phyloP scores from a whole-genome alignment of 1,284 basidiomycete species.

The Pisolithus thermaeus region DNA sequence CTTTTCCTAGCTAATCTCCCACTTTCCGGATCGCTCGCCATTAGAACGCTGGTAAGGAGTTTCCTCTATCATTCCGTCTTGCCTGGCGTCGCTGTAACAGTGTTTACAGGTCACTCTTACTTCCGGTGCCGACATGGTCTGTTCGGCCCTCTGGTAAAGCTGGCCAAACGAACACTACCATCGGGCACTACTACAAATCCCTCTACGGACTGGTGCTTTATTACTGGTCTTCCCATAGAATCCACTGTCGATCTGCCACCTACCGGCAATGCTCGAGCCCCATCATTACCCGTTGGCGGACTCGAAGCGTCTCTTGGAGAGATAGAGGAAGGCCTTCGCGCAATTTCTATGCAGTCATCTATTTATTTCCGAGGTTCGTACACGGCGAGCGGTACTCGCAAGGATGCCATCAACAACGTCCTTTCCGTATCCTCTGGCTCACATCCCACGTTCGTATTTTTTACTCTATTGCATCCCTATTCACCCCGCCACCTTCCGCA shows the following conservation, averaged over 20 bases:
- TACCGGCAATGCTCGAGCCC: slow-evolving; percentile 41
- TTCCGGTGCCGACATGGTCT: too few species aligned
- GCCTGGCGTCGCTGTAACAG: too few species aligned
- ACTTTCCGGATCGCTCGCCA: too few species aligned
- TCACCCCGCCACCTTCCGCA: too few species aligned
- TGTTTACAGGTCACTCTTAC: too few species aligned
- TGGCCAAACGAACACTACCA: slow-evolving; percentile 22
- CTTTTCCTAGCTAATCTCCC: too few species aligned
- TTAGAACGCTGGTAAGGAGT: too few species aligned
- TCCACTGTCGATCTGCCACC: slow-evolving; percentile 22
- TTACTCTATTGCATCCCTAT: neutral
- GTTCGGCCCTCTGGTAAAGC: slow-evolving; percentile 7
- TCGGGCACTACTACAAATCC: slow-evolving; percentile 29
- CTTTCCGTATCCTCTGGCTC: slow-evolving; percentile 25
- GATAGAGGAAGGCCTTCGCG: slow-evolving; percentile 38
- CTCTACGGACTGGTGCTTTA: slow-evolving; percentile 27
- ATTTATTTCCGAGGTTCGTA: slow-evolving; percentile 19
- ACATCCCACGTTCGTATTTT: slow-evolving; percentile 8
- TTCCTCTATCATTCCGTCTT: too few species aligned
- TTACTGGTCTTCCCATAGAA: neutral
- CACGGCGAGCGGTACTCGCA: slow-evolving; percentile 18
- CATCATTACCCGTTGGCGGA: slow-evolving; percentile 43
- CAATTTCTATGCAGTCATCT: slow-evolving; percentile 44
- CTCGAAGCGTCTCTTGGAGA: slow-evolving; percentile 43
- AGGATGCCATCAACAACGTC: slow-evolving; percentile 7